Base-by-base conservation (phyloP, 2,329 filamentous ascomycete genomes). In the Fusarium buxicola region DNA sequence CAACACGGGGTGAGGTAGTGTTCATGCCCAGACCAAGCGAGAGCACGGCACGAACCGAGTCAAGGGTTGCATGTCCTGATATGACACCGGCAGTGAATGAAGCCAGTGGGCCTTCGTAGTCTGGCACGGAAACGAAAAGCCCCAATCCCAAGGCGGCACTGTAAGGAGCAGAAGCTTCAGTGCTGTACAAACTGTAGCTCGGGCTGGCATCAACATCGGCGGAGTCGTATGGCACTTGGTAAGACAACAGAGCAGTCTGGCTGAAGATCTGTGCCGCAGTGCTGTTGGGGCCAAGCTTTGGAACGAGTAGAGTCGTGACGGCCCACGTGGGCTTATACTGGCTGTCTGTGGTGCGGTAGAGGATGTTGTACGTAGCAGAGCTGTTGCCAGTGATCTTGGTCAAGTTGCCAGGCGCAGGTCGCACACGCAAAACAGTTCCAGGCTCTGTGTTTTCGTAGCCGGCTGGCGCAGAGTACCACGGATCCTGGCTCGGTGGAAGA, bases 31-130 rank as follows among this genome's bases (percentile, higher is more conserved):
- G 55, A 1, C 70, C 70, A 4, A 72, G 68, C 5, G 69, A 68
- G 12, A 78, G 62, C 1, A 78, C 74, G 2, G 80, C 80, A 5
- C 82, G 79, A 1, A 82, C 67, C 2, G 77, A 77, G 61, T 84
- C 79, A 15, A 83, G 69, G 3, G 77, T 79, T 0, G 77, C 76
- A 38, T 83, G 76, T 0, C 81, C 82, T 1, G 76, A 77, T 4
- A 77, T 70, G 1, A 76, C 73, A 13, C 79, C 80, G 0, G 78
- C 78, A 0, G 76, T 74, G 63, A 81, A 84, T 0, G 78, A 75
- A 0, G 80, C 79, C 16, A 76, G 65, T 4, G 78, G 78, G 0
- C 80, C 79, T 44, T 82, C 78, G 38, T 78, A 80, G 60, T 84
- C 82, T 1, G 82, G 80, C 1, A 82, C 70, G 7, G 73, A 78